A percentile compares a stretch with the other conserved stretches of the same genome.
phyloP scores from a whole-genome alignment of 116 monocot species.

The Dioscorea cayenensis region DNA sequence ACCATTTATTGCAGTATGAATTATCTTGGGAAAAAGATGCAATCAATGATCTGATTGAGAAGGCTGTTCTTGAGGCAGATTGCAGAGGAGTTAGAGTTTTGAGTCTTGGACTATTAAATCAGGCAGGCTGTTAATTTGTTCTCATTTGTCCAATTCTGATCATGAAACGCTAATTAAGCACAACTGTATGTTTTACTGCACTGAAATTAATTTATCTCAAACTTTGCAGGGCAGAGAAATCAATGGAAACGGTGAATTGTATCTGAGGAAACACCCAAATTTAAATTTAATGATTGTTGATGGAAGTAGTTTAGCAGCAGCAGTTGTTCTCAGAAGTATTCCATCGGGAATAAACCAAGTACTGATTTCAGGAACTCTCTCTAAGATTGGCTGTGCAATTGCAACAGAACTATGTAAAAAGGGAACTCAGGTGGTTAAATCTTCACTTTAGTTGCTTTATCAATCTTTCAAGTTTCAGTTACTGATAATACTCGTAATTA shows the following conservation, averaged over 20 bases:
- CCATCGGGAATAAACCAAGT: slow-evolving; percentile 56
- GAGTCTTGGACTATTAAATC: slow-evolving; percentile 58
- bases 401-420: slow-evolving; percentile 48
- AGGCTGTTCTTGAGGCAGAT: slow-evolving; percentile 57
- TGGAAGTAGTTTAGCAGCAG: slow-evolving; percentile 78
- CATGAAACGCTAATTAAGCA: too few relatives aligned
- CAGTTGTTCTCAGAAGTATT: slow-evolving; percentile 65
- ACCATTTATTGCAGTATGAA: slow-evolving; percentile 33
- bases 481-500: not conserved
- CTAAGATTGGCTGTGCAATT: slow-evolving; percentile 44
- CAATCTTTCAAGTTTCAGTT: not conserved
- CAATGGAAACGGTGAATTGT: slow-evolving; percentile 65
- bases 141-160: not conserved
- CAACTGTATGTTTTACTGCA: too few relatives aligned
- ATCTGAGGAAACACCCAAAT: slow-evolving; percentile 63
- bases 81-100: slow-evolving; percentile 57
- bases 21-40: slow-evolving; percentile 41
- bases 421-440: slow-evolving; percentile 43
- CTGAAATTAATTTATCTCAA: too few relatives aligned
- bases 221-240: slow-evolving; percentile 49
- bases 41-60: slow-evolving; percentile 59
- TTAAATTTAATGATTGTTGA: slow-evolving; percentile 68
- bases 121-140: slow-evolving; percentile 22
- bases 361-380: slow-evolving; percentile 45
- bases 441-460: not conserved